phyloP scores from a whole-genome alignment of 805 yeast species.

The Candida taoyuanica region DNA sequence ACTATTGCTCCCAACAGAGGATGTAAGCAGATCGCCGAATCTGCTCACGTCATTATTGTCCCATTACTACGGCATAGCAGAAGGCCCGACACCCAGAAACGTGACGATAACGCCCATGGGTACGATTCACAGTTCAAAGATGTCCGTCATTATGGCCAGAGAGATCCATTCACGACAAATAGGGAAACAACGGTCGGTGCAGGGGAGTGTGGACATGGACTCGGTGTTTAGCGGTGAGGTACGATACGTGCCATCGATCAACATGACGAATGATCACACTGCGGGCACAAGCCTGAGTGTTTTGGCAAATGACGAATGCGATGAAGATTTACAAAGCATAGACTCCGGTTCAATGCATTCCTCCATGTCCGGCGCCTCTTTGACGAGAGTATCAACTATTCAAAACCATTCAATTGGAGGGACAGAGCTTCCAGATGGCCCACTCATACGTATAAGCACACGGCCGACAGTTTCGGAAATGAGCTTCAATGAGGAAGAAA shows the following conservation, averaged over 20 bases:
- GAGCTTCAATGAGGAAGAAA: constrained; percentile 5
- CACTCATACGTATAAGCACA: constrained; percentile 7
- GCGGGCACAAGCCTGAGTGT: not conserved
- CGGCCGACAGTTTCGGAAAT: constrained; percentile 3
- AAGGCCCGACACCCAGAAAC: constrained; percentile 1
- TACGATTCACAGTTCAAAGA: constrained; percentile 8
- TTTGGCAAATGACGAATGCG: not conserved
- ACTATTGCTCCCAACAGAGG: constrained; percentile 16
- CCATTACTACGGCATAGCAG: constrained; percentile 10
- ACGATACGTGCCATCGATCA: constrained; percentile 16
- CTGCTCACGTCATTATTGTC: constrained; percentile 13
- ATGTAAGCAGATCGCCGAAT: constrained; percentile 12
- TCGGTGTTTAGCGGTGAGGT: constrained; percentile 15
- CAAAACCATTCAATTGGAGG: too few relatives aligned
- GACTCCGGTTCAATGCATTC: constrained; percentile 6
- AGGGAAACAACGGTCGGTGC: not conserved
- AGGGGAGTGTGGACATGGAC: constrained; percentile 9
- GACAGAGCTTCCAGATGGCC: not conserved
- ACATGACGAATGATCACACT: not conserved
- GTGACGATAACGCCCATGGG: constrained; percentile 18
- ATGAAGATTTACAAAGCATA: constrained; percentile 5
- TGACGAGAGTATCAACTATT: constrained; percentile 15
- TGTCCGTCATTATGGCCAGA: constrained; percentile 13
- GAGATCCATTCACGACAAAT: constrained; percentile 1
- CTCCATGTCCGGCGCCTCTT: constrained; percentile 8